These are phyloP conservation scores for Arachis hypogaea DNA, from an alignment of 306 rosid species.

Conservation along the genomic window DNA sequence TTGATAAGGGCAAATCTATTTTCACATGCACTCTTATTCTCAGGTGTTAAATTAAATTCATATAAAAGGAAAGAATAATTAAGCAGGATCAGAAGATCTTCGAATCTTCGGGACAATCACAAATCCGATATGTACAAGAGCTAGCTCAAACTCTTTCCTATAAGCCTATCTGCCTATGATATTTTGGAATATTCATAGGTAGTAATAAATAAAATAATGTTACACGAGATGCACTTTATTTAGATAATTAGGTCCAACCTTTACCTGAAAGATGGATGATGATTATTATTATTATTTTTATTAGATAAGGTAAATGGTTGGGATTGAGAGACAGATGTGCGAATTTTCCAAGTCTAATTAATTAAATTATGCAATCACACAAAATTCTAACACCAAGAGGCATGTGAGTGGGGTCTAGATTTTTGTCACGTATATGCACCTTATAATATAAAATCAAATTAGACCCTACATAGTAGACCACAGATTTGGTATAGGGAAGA, in stretches of 20 bases:
- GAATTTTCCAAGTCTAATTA: slow-evolving; percentile 42
- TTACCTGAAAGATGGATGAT: background rate
- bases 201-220: background rate
- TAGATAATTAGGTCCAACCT: background rate
- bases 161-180: too few species aligned
- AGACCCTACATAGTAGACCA: slow-evolving; percentile 3
- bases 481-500: slow-evolving; percentile 37
- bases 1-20: slow-evolving; percentile 52
- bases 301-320: slow-evolving; percentile 9
- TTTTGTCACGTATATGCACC: slow-evolving; percentile 18
- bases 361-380: background rate
- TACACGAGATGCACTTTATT: background rate
- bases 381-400: slow-evolving; percentile 22
- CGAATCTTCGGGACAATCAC: slow-evolving; percentile 46
- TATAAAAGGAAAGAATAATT: slow-evolving; percentile 2
- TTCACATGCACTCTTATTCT: slow-evolving; percentile 53
- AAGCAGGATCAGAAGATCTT: slow-evolving; percentile 44
- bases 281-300: too few species aligned
- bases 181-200: slow-evolving; percentile 35
- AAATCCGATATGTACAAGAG: slow-evolving; percentile 13
- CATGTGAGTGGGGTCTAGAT: slow-evolving; percentile 68
- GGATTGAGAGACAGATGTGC: slow-evolving; percentile 33
- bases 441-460: background rate
- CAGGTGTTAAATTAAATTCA: slow-evolving; percentile 20
- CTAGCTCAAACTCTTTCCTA: too few species aligned